Percentiles rank a stretch among this genome's conserved stretches.
Conservation (phyloP, 2,329 filamentous ascomycete species). For the Sporothrix pallida region DNA sequence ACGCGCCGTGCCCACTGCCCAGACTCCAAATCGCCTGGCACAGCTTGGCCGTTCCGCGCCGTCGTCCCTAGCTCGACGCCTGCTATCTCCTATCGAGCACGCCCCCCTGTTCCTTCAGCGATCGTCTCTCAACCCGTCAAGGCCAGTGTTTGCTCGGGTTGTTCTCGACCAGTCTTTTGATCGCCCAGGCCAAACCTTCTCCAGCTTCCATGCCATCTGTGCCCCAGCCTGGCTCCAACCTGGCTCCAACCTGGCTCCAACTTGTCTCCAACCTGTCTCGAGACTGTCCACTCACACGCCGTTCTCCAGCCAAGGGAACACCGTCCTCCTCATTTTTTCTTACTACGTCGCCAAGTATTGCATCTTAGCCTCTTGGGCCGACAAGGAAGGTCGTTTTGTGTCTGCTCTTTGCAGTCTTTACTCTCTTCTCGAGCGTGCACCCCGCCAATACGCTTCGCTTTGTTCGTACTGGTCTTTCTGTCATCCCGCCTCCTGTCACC, state of each 20-base stretch:
- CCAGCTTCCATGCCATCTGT: slow-evolving; percentile 25
- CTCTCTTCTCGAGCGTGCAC: too few relatives aligned
- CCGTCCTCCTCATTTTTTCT: neutral
- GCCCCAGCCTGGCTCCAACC: neutral
- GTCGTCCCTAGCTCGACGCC: slow-evolving; percentile 15
- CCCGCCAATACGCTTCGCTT: neutral
- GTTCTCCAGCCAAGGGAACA: slow-evolving; percentile 15
- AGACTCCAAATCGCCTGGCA: neutral
- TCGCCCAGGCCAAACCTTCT: slow-evolving; percentile 22
- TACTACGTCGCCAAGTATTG: slow-evolving; percentile 14
- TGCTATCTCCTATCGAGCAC: slow-evolving; percentile 19
- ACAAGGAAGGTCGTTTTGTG: too few relatives aligned
- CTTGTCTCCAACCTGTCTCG: neutral
- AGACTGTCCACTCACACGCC: slow-evolving; percentile 12
- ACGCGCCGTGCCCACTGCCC: slow-evolving; percentile 15
- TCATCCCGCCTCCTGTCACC: neutral
- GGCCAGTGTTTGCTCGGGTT: neutral
- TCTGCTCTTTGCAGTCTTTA: too few relatives aligned
- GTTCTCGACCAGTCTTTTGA: slow-evolving; percentile 31
- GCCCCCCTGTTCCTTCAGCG: slow-evolving; percentile 18
- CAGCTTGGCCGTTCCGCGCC: slow-evolving; percentile 22
- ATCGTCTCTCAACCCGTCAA: neutral
- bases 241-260: neutral
- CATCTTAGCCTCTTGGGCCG: slow-evolving; percentile 9
- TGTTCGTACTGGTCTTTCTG: slow-evolving; percentile 2